Evolutionary conservation across 441 rosid species (phyloP).

Genomic region (Flueggea neowawraea): DNA sequence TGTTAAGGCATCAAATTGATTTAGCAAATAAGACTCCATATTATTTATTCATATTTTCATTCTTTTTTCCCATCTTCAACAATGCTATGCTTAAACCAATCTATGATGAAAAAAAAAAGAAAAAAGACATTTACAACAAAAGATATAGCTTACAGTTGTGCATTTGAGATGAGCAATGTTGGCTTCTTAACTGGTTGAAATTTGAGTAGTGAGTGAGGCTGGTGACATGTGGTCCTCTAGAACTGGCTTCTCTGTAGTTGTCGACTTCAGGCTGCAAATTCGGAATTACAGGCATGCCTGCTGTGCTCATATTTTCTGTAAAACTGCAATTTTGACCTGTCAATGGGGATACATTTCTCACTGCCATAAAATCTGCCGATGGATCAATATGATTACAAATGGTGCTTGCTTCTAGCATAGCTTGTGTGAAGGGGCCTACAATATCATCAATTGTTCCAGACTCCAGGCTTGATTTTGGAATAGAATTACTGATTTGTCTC

Average conservation of each 20-base stretch:
- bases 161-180: conserved; percentile 23
- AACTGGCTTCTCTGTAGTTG: conserved; percentile 16
- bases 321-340: conserved; percentile 21
- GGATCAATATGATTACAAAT: conserved; percentile 20
- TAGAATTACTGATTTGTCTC: conserved; percentile 21
- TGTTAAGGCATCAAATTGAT: too few relatives aligned
- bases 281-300: conserved; percentile 18
- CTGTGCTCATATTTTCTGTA: conserved; percentile 16
- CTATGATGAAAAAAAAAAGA: background rate
- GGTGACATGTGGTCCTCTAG: conserved; percentile 14
- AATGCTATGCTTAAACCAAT: too few relatives aligned
- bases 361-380: conserved; percentile 24
- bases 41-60: too few relatives aligned
- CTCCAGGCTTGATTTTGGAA: conserved; percentile 14
- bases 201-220: conserved; percentile 29
- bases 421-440: conserved; percentile 28
- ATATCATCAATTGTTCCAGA: conserved; percentile 25
- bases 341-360: conserved; percentile 23
- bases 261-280: conserved; percentile 31
- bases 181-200: conserved; percentile 21
- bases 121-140: background rate
- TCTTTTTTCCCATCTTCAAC: too few relatives aligned
- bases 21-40: too few relatives aligned
- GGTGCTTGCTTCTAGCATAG: conserved; percentile 13
- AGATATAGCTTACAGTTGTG: conserved; percentile 34